Base-by-base conservation (phyloP, 2,329 filamentous ascomycete genomes). In the Paracamarosporium sp. region DNA sequence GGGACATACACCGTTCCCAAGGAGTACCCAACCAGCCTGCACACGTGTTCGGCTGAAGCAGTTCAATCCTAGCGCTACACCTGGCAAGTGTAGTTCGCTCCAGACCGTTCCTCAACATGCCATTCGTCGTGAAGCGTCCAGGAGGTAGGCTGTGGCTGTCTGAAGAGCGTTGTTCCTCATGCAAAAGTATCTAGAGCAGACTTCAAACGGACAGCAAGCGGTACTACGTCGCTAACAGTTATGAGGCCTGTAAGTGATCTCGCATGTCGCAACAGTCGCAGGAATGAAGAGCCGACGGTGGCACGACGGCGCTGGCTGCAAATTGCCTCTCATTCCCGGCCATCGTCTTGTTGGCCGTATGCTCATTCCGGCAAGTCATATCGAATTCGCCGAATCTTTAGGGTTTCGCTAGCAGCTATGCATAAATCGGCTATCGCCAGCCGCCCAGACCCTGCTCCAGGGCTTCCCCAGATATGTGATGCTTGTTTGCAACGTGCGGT, bases 281-380 rank as follows among this genome's bases (percentile, higher is more conserved):
- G 25, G 6, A 47, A 56, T 53, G 51, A 22, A 45, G 48, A 28
- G 28, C 44, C 54, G 44, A 60, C 52, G 40, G 53, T 48, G 38
- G 43, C 48, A 28, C 57, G 50, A 56, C 61, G 50, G 58, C 57
- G 55, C 59, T 63, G 53, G 43, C 36, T 45, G 25, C 13, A 45
- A 12, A 52, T 44, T n/a, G 33, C 44, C 17, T 6, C 8, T 17
- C 44, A 22, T 17, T 3, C 27, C 25, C 4, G 11, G 22, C 17
- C 15, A 28, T 8, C 11, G 35, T 17, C 6, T 38, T 20, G 22
- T 7, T 25, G 7, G 44, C 44, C 27, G 17, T 33, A 13, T 47
- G 44, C 30, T 35, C 11, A 11, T 48, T 35, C 5, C 17, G 30
- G 45, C 30, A 38, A 36, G 20, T 27, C 5, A 12, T 15, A 31